These are phyloP conservation scores for Sporothrix brunneoviolacea DNA, from an alignment of 2,329 filamentous ascomycete species.

Conservation along the genomic window DNA sequence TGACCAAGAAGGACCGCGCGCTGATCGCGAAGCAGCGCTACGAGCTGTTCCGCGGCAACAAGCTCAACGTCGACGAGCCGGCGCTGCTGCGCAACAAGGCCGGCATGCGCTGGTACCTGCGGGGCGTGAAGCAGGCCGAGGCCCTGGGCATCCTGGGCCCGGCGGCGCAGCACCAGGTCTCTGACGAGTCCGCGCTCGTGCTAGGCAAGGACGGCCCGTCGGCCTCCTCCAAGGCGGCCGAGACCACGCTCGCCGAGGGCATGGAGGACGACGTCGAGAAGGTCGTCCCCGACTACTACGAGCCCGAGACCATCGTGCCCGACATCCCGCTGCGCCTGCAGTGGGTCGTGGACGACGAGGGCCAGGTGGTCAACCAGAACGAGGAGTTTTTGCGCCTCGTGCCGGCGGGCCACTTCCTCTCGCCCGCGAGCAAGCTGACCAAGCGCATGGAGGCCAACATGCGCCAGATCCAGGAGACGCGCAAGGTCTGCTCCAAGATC, in stretches of 20 bases:
- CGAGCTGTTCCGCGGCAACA: constrained; percentile 77
- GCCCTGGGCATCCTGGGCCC: constrained; percentile 36
- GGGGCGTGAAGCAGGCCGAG: constrained; percentile 66
- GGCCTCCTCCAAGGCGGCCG: constrained; percentile 45
- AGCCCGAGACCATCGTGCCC: constrained; percentile 76
- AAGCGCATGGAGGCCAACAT: constrained; percentile 86
- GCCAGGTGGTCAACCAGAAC: constrained; percentile 78
- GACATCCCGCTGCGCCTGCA: constrained; percentile 71
- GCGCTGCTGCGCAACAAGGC: constrained; percentile 78
- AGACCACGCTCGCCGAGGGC: constrained; percentile 71
- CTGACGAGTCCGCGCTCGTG: no score
- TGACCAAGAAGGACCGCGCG: constrained; percentile 93
- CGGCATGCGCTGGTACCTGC: constrained; percentile 83
- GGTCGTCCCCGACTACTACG: constrained; percentile 90
- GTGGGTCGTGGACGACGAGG: constrained; percentile 87
- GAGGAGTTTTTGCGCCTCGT: constrained; percentile 79
- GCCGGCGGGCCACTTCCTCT: constrained; percentile 65
- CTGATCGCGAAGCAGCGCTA: constrained; percentile 78
- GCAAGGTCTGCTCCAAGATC: constrained; percentile 94
- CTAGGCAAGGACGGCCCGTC: not conserved
- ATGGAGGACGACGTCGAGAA: constrained; percentile 83
- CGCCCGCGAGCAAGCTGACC: constrained; percentile 66
- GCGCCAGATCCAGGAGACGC: constrained; percentile 90
- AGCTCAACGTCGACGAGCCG: constrained; percentile 79
- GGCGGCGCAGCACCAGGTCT: constrained; percentile 21